Conservation (phyloP, 2,329 filamentous ascomycete species). For the Periconia sp. region DNA sequence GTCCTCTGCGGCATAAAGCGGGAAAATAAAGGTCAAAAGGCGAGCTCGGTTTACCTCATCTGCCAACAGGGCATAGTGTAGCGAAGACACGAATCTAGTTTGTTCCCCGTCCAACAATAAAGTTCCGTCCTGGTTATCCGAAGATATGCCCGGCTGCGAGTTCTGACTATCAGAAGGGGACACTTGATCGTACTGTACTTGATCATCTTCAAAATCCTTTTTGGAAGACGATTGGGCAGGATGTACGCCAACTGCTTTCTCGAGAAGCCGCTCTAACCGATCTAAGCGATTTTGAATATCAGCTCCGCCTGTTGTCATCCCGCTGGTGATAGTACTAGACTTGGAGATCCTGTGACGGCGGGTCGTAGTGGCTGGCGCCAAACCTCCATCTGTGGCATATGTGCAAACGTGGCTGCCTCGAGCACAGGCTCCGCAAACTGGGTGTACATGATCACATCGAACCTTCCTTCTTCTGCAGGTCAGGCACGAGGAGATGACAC, state of each 20-base stretch:
- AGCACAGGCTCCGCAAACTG: conserved; percentile 40
- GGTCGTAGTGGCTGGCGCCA: conserved; percentile 8
- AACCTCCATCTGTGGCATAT: conserved; percentile 32
- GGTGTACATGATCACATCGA: conserved; percentile 42
- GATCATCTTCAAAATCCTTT: not conserved
- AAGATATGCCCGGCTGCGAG: conserved; percentile 38
- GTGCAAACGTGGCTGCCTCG: conserved; percentile 41
- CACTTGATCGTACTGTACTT: not conserved
- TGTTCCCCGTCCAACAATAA: conserved; percentile 40
- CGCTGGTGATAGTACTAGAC: conserved; percentile 12
- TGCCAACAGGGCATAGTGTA: conserved; percentile 44
- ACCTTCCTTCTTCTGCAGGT: conserved; percentile 44
- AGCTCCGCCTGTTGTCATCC: conserved; percentile 25
- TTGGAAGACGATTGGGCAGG: conserved; percentile 7
- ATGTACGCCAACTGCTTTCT: conserved; percentile 34
- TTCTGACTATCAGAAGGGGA: conserved; percentile 38
- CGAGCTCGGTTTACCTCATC: conserved; percentile 34
- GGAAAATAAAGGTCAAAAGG: not conserved
- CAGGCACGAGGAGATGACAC: conserved; percentile 42
- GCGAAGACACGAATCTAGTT: conserved; percentile 43
- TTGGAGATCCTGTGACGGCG: conserved; percentile 30
- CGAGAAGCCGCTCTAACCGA: conserved; percentile 38
- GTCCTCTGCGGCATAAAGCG: not conserved
- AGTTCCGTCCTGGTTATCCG: conserved; percentile 40
- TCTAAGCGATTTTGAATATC: conserved; percentile 42